Evolutionary conservation across 116 monocot genomes (phyloP), one percentile per base, ranked within the genome.

Genomic region (Posidonia oceanica): DNA sequence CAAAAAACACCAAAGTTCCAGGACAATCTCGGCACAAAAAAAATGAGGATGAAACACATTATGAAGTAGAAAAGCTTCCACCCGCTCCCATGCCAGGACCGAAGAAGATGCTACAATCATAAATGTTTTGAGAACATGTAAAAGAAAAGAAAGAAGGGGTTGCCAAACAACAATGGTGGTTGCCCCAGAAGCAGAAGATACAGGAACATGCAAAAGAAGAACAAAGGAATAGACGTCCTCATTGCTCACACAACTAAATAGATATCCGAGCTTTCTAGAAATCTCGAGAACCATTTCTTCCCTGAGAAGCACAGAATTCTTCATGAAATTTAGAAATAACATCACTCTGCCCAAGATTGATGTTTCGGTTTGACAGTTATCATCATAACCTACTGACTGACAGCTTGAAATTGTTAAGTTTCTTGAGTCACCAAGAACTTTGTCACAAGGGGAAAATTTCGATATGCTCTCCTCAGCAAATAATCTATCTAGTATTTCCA

Each of bases 1-100:
- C 52, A 93, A 39, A 70, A 98, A 98, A 61, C 82, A 82, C 82
- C 82, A 87, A 11, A 98, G 72, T 66, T 98, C 87, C 59, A 76
- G 76, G 21, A 83, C 72, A 77, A 98, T 83, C 75, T 93, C 87
- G 44, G 72, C 36, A 63, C 87, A 85, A 55, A 98, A 74, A 74
- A 78, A 72, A 77, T 98, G 98, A n/a, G 87, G 80, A 74, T 93
- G 87, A 68, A 93, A 80, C 60, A 98, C 66, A 68, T 90, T 90
- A 55, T 84, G 62, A 29, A 84, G 64, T 42, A 98, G 69, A 61
- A 93, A 87, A 51, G 39, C 61, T 70, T 98, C 85, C 39, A 90
- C 67, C 66, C 82, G 89, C 13, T 63, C 56, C 84, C 83, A 92
- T 55, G 76, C 75, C 67, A 67, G 39, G 69, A 20, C 59, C 38